Conservation (phyloP, 208 protist genomes). For the Leptomonas pyrrhocoris region DNA sequence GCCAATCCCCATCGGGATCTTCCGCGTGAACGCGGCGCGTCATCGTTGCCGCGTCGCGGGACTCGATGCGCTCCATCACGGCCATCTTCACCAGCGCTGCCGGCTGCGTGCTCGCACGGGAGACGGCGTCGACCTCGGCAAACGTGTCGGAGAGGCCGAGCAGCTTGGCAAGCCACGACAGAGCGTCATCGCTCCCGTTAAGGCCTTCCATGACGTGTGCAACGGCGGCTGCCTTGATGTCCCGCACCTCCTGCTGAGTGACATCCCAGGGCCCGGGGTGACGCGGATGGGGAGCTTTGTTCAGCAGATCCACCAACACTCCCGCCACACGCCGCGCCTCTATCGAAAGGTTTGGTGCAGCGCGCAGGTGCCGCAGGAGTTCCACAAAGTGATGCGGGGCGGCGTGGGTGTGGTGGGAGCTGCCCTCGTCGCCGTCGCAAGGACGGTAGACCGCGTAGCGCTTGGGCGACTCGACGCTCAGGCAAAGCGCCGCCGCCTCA, state of each 20-base stretch:
- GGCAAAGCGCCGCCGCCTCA: constrained; percentile 35
- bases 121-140: not conserved
- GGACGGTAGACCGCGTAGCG: constrained; percentile 60
- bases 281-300: constrained; percentile 61
- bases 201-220: constrained; percentile 35
- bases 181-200: constrained; percentile 18
- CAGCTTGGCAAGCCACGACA: constrained; percentile 36
- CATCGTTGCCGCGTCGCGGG: not conserved
- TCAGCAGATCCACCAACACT: constrained; percentile 56
- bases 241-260: constrained; percentile 13
- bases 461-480: constrained; percentile 32
- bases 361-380: constrained; percentile 21
- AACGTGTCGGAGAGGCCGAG: constrained; percentile 22
- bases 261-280: constrained; percentile 55
- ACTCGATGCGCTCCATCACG: constrained; percentile 10
- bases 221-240: constrained; percentile 32
- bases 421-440: constrained; percentile 2
- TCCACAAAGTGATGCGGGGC: constrained; percentile 38
- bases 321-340: constrained; percentile 31
- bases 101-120: not conserved
- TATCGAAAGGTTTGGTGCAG: not conserved
- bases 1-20: constrained; percentile 29
- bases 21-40: not conserved
- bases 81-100: constrained; percentile 8
- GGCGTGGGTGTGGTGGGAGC: not conserved